A percentile compares a stretch with the other conserved stretches of the same genome.
Evolutionary conservation across 2,329 filamentous ascomycete genomes (phyloP).

Genomic region (Scytalidium lignicola): DNA sequence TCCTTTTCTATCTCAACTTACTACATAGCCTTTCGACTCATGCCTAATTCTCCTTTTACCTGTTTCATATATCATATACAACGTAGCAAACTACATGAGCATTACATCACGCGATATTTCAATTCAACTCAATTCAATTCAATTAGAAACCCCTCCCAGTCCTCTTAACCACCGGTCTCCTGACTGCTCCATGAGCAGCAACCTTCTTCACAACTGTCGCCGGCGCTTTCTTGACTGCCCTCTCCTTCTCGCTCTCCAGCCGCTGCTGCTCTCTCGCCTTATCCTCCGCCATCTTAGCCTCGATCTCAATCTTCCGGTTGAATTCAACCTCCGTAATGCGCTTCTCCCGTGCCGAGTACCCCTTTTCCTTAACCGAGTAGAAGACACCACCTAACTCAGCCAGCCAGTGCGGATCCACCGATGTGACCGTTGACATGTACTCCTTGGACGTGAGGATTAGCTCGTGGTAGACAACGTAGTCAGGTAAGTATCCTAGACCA

Average conservation of each 20-base stretch:
- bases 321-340: constrained; percentile 87
- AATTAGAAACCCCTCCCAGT: constrained; percentile 42
- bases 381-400: constrained; percentile 96
- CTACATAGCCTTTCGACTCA: too few species aligned
- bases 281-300: constrained; percentile 85
- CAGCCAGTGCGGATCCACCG: constrained; percentile 95
- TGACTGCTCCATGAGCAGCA: constrained; percentile 56
- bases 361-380: constrained; percentile 96
- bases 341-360: constrained; percentile 82
- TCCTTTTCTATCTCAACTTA: too few species aligned
- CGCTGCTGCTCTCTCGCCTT: constrained; percentile 62
- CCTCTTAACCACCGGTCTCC: constrained; percentile 54
- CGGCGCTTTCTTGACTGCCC: constrained; percentile 37
- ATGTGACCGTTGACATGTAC: constrained; percentile 96
- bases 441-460: constrained; percentile 94
- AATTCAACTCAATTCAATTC: too few species aligned
- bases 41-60: too few species aligned
- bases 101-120: too few species aligned
- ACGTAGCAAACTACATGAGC: too few species aligned
- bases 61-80: too few species aligned
- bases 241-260: constrained; percentile 44
- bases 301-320: constrained; percentile 88
- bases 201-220: constrained; percentile 47
- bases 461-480: constrained; percentile 98
- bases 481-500: constrained; percentile 85